A percentile compares a stretch with the other conserved stretches of the same genome.
phyloP scores from a whole-genome alignment of 495 filamentous ascomycete species.

The Penicillium longicatenatum region DNA sequence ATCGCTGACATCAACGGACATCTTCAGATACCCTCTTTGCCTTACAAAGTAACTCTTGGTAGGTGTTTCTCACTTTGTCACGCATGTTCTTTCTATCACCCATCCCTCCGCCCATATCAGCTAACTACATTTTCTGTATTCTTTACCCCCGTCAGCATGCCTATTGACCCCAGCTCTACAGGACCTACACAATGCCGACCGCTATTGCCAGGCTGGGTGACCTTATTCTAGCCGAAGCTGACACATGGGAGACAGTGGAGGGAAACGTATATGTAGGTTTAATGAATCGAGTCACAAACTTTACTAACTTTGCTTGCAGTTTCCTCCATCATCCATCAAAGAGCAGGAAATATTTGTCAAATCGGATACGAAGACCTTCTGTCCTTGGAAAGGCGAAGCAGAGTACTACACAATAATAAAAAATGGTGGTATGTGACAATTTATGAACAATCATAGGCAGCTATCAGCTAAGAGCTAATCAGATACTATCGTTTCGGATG shows the following conservation, averaged over 20 bases:
- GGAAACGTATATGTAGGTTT: conserved; percentile 68
- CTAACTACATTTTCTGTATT: too few species aligned
- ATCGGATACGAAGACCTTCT: conserved; percentile 54
- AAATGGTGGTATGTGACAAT: conserved; percentile 47
- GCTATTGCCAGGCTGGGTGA: conserved; percentile 62
- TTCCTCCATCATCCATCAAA: conserved; percentile 39
- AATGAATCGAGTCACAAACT: neutral
- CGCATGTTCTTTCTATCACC: too few species aligned
- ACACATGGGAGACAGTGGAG: conserved; percentile 65
- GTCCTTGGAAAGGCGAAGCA: conserved; percentile 71
- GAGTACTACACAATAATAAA: conserved; percentile 68
- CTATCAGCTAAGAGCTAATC: conserved; percentile 9
- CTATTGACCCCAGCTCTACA: neutral
- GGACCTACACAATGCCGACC: conserved; percentile 38
- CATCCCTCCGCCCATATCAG: too few species aligned
- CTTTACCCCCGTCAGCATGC: too few species aligned
- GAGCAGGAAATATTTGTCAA: conserved; percentile 49
- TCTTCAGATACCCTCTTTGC: too few species aligned
- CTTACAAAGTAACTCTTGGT: too few species aligned
- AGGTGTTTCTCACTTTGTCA: too few species aligned
- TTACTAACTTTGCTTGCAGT: conserved; percentile 22
- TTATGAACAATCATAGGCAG: neutral
- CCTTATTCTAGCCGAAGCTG: conserved; percentile 59
- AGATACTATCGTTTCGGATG: conserved; percentile 56
- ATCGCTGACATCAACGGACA: too few species aligned